A percentile compares a stretch with the other conserved stretches of the same genome.
phyloP scores from a whole-genome alignment of 176 grass and related monocot genomes.

The bread wheat (Triticum aestivum) region IWGSC_CS_RefSeq_v2.1 NC_057800.1:42890557-42891056 shows the following conservation, averaged over 20 bases:
- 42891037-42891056: not conserved
- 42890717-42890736: constrained; percentile 29
- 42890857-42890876: not conserved
- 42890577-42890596: not conserved
- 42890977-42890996: not conserved
- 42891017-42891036: too few relatives aligned
- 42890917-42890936: not conserved
- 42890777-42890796: constrained; percentile 39
- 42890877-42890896: not conserved
- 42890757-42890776: constrained; percentile 51
- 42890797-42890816: constrained; percentile 20
- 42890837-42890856: constrained; percentile 10
- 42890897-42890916: not conserved
- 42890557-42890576: too few relatives aligned
- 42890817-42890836: constrained; percentile 62
- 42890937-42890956: not conserved
- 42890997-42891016: not conserved
- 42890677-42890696: constrained; percentile 36
- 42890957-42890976: not conserved
- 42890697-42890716: constrained; percentile 26
- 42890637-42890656: constrained; percentile 45
- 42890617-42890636: constrained; percentile 42
- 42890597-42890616: constrained; percentile 45
- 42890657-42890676: constrained; percentile 52
- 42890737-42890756: constrained; percentile 76